These are phyloP conservation scores for Themeda triandra DNA, from an alignment of 176 grass and related monocot genomes.

Conservation along the genomic window DNA sequence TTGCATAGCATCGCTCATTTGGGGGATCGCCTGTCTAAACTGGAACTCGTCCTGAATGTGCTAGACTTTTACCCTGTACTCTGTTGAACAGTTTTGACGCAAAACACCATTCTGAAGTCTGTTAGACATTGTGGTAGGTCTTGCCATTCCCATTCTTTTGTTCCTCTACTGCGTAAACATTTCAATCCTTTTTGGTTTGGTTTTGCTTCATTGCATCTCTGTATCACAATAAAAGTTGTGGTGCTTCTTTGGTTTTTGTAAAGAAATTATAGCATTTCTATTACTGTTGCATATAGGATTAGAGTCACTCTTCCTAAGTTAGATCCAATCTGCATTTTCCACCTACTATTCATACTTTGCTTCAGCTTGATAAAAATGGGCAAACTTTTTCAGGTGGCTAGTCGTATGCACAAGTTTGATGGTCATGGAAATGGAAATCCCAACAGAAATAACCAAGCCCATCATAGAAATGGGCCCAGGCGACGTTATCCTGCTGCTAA, in stretches of 20 bases:
- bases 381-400: slow-evolving; percentile 37
- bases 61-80: not conserved
- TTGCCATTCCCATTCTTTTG: not conserved
- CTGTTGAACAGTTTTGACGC: not conserved
- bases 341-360: not conserved
- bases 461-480: slow-evolving; percentile 68
- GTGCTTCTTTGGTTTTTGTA: not conserved
- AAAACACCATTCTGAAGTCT: not conserved
- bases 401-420: slow-evolving; percentile 52
- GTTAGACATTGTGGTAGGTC: not conserved
- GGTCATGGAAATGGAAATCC: slow-evolving; percentile 54
- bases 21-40: not conserved
- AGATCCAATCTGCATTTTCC: not conserved
- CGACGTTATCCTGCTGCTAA: slow-evolving; percentile 41
- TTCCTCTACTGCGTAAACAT: not conserved
- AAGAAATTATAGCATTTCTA: not conserved
- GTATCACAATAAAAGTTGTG: not conserved
- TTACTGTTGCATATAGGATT: not conserved
- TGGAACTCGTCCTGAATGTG: not conserved
- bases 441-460: slow-evolving; percentile 47
- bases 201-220: not conserved
- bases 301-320: not conserved
- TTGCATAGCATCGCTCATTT: not conserved
- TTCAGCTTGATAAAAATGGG: not conserved
- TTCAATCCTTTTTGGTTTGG: not conserved